Evolutionary conservation across 176 grass and related monocot genomes (phyloP).

Genomic region (Triticum monococcum): DNA sequence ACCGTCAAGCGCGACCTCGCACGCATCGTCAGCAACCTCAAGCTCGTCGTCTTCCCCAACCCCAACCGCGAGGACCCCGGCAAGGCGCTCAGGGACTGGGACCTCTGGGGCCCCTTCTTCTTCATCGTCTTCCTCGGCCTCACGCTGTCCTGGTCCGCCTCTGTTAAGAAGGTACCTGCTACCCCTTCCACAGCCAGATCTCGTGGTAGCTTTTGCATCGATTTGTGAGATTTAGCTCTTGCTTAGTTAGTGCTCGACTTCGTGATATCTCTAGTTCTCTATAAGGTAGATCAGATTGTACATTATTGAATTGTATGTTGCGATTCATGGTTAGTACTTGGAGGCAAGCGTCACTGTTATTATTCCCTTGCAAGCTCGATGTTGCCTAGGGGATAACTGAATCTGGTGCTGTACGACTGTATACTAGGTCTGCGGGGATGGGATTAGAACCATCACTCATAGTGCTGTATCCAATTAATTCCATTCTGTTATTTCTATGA

Average conservation of each 20-base stretch:
- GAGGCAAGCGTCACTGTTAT: background rate
- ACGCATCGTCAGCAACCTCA: conserved; percentile 96
- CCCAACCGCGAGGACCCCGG: conserved; percentile 92
- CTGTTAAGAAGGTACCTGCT: conserved; percentile 75
- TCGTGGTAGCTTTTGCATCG: background rate
- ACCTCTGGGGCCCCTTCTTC: conserved; percentile 97
- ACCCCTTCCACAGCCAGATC: conserved; percentile 1
- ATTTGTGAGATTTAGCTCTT: conserved; percentile 5
- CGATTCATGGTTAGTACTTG: background rate
- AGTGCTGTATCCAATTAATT: background rate
- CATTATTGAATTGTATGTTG: background rate
- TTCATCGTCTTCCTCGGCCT: conserved; percentile 99
- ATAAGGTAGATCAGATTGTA: background rate
- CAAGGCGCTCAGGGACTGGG: conserved; percentile 98
- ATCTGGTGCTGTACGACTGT: background rate
- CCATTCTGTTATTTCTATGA: background rate
- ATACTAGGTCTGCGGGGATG: background rate
- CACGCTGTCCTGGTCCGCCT: conserved; percentile 93
- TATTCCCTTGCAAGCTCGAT: background rate
- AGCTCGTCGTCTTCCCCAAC: conserved; percentile 99
- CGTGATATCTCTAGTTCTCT: background rate
- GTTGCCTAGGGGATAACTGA: background rate
- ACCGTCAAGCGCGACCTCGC: conserved; percentile 96
- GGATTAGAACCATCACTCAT: background rate
- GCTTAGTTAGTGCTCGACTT: background rate